phyloP scores from a whole-genome alignment of 345 rosid species.

The Boechera divaricarpa region DNA sequence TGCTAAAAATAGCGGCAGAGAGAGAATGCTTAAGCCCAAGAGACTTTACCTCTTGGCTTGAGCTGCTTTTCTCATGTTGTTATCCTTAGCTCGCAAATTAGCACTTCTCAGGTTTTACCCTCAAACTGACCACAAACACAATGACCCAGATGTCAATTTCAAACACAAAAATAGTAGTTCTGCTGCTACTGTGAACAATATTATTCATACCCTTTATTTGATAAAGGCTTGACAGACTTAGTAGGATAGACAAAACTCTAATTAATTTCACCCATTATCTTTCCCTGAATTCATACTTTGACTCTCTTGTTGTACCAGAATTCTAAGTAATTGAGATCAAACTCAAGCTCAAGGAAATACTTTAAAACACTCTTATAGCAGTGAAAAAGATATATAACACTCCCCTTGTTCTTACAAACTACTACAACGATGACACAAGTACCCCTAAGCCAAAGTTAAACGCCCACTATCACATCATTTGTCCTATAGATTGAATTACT shows the following conservation, averaged over 20 bases:
- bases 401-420: not conserved
- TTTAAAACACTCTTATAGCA: not conserved
- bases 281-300: not conserved
- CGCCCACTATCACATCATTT: not conserved
- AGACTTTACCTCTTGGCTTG: conserved; percentile 69
- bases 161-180: not conserved
- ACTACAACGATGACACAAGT: not conserved
- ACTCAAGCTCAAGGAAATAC: not conserved
- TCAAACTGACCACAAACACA: conserved; percentile 56
- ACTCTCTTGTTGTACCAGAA: not conserved
- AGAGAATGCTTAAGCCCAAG: conserved; percentile 7
- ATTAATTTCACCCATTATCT: not conserved
- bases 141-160: not conserved
- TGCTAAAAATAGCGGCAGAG: not conserved
- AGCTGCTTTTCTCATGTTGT: conserved; percentile 83
- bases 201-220: not conserved
- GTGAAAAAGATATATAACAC: not conserved
- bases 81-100: conserved; percentile 88
- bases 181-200: conserved; percentile 11
- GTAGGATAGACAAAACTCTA: conserved; percentile 23
- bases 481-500: not conserved
- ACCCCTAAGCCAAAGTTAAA: not conserved
- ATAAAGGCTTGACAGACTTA: conserved; percentile 12
- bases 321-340: conserved; percentile 5
- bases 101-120: conserved; percentile 77